phyloP scores from a whole-genome alignment of 148 eudicot genomes.

The Oxyria digyna region DNA sequence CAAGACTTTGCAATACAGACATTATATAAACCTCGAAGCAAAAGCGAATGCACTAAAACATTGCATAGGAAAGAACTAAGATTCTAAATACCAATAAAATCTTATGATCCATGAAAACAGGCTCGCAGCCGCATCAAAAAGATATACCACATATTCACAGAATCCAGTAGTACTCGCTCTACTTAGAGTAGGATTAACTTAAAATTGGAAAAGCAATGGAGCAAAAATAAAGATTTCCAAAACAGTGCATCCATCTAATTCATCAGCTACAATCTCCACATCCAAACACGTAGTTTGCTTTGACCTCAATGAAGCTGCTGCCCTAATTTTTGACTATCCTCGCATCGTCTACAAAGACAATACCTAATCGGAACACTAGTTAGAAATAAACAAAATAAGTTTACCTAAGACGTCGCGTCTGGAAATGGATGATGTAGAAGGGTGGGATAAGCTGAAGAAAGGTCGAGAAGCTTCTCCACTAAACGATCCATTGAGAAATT shows the following conservation, averaged over 20 bases:
- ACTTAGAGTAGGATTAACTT: too few species aligned
- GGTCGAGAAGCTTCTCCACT: conserved; percentile 11
- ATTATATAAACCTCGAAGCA: too few species aligned
- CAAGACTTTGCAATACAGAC: too few species aligned
- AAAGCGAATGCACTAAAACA: neutral
- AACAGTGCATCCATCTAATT: neutral
- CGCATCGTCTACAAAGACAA: neutral
- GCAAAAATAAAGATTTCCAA: too few species aligned
- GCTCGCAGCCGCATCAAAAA: neutral
- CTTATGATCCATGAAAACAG: neutral
- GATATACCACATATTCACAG: too few species aligned
- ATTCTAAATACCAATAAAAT: neutral
- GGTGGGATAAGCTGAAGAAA: conserved; percentile 19
- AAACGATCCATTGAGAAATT: conserved; percentile 10
- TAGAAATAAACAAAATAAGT: neutral
- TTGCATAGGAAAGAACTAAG: neutral
- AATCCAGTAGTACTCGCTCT: too few species aligned
- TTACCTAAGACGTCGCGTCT: conserved; percentile 25
- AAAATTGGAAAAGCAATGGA: neutral
- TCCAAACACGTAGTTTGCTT: neutral
- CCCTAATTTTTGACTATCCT: neutral
- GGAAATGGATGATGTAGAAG: conserved; percentile 17
- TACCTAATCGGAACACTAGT: neutral
- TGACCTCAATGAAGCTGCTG: neutral
- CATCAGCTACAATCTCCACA: neutral